Evolutionary conservation across 257 asterid genomes (phyloP).

Genomic region (Anisodus acutangulus): DNA sequence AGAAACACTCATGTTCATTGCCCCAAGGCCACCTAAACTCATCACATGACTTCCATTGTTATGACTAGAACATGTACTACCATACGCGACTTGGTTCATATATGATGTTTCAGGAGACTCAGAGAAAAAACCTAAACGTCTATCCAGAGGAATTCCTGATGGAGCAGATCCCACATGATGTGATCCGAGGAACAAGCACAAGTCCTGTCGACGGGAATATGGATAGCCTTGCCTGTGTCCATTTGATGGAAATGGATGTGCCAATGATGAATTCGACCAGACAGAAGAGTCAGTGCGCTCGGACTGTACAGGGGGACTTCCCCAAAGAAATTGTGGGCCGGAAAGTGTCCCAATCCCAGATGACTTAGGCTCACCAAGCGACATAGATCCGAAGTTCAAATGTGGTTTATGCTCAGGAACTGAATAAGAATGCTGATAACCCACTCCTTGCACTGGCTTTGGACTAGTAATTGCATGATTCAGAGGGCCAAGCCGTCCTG

Average conservation of each 20-base stretch:
- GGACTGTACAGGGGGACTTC: conserved; percentile 72
- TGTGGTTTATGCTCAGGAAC: conserved; percentile 56
- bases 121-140: conserved; percentile 77
- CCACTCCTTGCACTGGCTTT: conserved; percentile 36
- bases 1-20: conserved; percentile 68
- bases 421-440: conserved; percentile 51
- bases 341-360: conserved; percentile 85
- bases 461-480: conserved; percentile 38
- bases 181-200: conserved; percentile 55
- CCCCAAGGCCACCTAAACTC: conserved; percentile 56
- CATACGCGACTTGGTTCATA: conserved; percentile 55
- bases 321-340: conserved; percentile 97
- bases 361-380: conserved; percentile 62
- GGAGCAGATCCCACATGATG: conserved; percentile 97
- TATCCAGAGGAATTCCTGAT: conserved; percentile 73
- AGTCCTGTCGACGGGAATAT: conserved; percentile 53
- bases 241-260: conserved; percentile 51
- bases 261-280: conserved; percentile 61
- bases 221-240: conserved; percentile 59
- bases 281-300: conserved; percentile 57
- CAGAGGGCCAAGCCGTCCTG: conserved; percentile 52
- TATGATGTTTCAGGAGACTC: conserved; percentile 83
- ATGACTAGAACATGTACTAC: conserved; percentile 54
- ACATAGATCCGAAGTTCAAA: conserved; percentile 63
- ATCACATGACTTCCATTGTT: conserved; percentile 49